Evolutionary conservation across 148 eudicot species (phyloP).

Genomic region (Bassia scoparia): DNA sequence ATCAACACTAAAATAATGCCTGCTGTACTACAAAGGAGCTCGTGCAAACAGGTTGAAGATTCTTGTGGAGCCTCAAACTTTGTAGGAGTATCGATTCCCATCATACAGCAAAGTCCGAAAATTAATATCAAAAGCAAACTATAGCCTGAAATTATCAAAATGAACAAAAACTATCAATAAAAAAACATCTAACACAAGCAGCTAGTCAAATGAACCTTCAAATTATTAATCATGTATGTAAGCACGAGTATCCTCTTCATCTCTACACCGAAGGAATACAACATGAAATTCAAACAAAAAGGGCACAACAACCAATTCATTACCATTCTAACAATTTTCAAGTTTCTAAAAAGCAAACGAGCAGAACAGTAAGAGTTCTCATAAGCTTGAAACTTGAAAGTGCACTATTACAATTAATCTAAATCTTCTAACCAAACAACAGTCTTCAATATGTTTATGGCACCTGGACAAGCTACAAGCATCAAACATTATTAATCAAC

Average conservation of each 20-base stretch:
- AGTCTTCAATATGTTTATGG: conserved; percentile 48
- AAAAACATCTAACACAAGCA: background rate
- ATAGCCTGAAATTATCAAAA: too few relatives aligned
- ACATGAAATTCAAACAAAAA: background rate
- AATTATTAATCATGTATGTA: background rate
- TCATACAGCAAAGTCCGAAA: too few relatives aligned
- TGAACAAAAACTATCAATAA: conserved; percentile 6
- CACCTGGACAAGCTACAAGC: conserved; percentile 74
- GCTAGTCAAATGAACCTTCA: background rate
- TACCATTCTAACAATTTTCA: background rate
- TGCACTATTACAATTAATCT: background rate
- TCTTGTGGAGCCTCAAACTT: conserved; percentile 82
- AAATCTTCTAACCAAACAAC: conserved; percentile 67
- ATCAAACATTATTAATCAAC: conserved; percentile 10
- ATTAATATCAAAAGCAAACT: too few relatives aligned
- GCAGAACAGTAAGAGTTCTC: background rate
- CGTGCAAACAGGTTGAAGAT: conserved; percentile 29
- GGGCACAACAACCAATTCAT: background rate
- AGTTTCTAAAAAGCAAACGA: background rate
- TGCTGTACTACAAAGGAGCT: conserved; percentile 23
- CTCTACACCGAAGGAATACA: too few relatives aligned
- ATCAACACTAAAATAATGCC: background rate
- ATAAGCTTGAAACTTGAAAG: background rate
- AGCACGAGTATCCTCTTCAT: background rate
- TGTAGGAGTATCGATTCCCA: too few relatives aligned